Base-by-base conservation (phyloP, 208 protist genomes). In the Trypanosoma grayi region DNA sequence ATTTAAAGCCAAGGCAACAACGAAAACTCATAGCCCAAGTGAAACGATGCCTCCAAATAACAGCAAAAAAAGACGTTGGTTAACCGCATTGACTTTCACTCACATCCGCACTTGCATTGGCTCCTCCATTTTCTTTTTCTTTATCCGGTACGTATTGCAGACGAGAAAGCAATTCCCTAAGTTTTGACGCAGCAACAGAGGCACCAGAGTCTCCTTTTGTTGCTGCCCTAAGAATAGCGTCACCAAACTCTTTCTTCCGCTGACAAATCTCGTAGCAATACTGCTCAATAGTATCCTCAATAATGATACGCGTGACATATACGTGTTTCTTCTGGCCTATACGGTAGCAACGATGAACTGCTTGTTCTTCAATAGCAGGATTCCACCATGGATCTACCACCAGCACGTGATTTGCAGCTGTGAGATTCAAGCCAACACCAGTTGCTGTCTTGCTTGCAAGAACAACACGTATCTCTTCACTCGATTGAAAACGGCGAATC, bases 321-420 rank as follows among this genome's bases (percentile, higher is more conserved):
- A 98, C 95, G 22, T 85, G 80, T 55, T 95, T 94, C 52, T 77
- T 94, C 66, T 98, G 97, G 1, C 96, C 96, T 53, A 98, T 97
- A 30, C 96, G 79, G 68, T 98, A 97, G 54, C 96, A 95, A 9
- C 96, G 85, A 68, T 98, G 91, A 34, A 98, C 90, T 0, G 96
- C 95, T 65, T 98, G 97, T 46, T 97, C 81, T 57, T 98, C 96
- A 54, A 97, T 90, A 22, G 92, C 93, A 22, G 95, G 93, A 60
- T 98, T 98, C 94, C 96, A 99, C 96, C 97, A 98, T 27, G 90
- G 89, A 66, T 98, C 96, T 47, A 98, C 83, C 0, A 99, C 70
- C 25, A 98, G 74, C 0, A 99, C 95, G 41, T 97, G 80, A 52
- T 94, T 98, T 4, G 98, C 98, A 7, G 80, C 88, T 1, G 95